Conservation (phyloP, 2,329 filamentous ascomycete genomes). For the Fusarium hainanense region DNA sequence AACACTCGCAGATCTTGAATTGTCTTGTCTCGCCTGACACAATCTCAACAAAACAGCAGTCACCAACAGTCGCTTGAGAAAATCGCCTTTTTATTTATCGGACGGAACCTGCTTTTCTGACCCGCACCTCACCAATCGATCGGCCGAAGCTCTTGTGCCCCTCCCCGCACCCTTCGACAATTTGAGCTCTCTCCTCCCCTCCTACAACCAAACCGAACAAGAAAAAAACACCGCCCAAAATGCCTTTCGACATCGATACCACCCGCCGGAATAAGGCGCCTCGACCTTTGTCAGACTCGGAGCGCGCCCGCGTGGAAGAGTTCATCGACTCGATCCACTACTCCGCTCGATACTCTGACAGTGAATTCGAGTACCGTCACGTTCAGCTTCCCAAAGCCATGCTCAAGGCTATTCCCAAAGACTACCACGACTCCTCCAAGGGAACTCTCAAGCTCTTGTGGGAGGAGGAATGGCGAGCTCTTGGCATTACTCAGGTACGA, state of each 20-base stretch:
- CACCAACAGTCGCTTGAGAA: neutral
- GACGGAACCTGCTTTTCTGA: conserved; percentile 22
- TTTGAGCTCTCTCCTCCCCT: conserved; percentile 23
- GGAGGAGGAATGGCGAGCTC: conserved; percentile 98
- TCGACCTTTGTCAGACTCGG: conserved; percentile 80
- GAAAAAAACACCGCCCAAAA: conserved; percentile 20
- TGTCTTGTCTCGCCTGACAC: neutral
- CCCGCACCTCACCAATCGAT: conserved; percentile 36
- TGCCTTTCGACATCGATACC: conserved; percentile 73
- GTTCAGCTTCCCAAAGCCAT: conserved; percentile 98
- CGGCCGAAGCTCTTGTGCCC: conserved; percentile 36
- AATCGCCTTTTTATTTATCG: conserved; percentile 2
- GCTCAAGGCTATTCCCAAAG: conserved; percentile 95
- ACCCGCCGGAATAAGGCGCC: conserved; percentile 88
- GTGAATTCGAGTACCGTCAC: conserved; percentile 95
- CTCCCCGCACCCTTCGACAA: conserved; percentile 36
- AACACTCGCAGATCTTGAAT: conserved; percentile 12
- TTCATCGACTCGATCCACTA: conserved; percentile 96
- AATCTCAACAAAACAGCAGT: neutral
- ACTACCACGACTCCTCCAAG: conserved; percentile 89
- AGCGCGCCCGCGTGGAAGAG: conserved; percentile 87
- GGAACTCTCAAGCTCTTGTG: conserved; percentile 95
- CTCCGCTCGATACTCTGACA: conserved; percentile 93
- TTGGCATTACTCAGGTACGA: conserved; percentile 94
- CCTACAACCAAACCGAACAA: conserved; percentile 5